Conservation (phyloP, 192 early-diverging fungal species). For the Gigaspora rosea region DNA sequence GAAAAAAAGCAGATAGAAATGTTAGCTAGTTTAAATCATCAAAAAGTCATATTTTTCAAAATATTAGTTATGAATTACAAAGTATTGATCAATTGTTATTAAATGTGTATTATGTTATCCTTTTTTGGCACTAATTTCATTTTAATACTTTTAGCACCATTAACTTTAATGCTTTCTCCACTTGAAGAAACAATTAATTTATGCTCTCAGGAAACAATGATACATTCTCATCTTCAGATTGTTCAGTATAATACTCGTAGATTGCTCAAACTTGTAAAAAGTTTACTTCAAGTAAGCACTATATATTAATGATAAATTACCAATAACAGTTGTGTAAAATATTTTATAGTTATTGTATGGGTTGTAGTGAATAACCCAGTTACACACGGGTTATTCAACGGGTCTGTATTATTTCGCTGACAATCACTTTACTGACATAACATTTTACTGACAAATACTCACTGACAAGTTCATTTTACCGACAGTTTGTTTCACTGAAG, state of each 20-base stretch:
- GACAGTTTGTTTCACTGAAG: too few species aligned
- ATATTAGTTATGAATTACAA: conserved; percentile 48
- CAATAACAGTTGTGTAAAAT: too few species aligned
- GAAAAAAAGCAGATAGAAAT: conserved; percentile 41
- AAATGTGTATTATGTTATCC: neutral
- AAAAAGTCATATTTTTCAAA: conserved; percentile 49
- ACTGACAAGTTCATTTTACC: too few species aligned
- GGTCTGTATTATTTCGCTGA: too few species aligned
- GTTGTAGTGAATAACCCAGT: too few species aligned
- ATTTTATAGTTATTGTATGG: too few species aligned
- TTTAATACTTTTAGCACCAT: too few species aligned
- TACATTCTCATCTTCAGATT: conserved; percentile 39
- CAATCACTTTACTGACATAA: too few species aligned
- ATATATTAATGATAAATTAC: too few species aligned
- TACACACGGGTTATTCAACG: too few species aligned
- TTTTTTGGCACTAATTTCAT: conserved; percentile 48
- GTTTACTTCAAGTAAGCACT: conserved; percentile 45
- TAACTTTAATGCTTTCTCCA: conserved; percentile 59
- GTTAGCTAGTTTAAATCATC: conserved; percentile 40
- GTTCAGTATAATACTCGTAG: conserved; percentile 54
- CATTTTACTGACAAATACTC: too few species aligned
- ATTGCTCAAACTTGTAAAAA: conserved; percentile 59
- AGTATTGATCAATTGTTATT: conserved; percentile 33
- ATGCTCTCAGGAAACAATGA: conserved; percentile 33
- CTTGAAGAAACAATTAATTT: conserved; percentile 47